Base-by-base conservation (phyloP, 2,329 filamentous ascomycete species). In the Amylocarpus encephaloides region DNA sequence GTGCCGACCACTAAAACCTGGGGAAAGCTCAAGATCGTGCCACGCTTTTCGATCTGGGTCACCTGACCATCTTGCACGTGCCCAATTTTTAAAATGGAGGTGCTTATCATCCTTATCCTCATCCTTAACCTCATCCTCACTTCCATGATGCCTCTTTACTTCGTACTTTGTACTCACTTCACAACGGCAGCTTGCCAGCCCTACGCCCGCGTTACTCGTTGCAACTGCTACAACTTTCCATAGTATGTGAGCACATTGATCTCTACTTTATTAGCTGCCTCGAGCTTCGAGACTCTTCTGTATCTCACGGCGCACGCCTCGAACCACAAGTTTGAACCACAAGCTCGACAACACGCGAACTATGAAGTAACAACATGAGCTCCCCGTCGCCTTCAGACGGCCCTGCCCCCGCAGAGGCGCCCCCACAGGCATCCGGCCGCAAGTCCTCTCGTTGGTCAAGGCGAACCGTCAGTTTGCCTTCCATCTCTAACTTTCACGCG, bases 341-440 rank as follows among this genome's bases (percentile, higher is more conserved):
- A 26, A 26, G 22, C 22, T 26, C 22, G 22, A 26, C 22, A 26
- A 26, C 22, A 4, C 22, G 22, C 22, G 22, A 18, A 19, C 6
- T 40, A 40, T 40, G 38, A 16, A 18, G 19, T 16, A 19, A 40
- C 38, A 40, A 18, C 13, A 66, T 66, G 64, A 65, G 60, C 52
- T 59, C 61, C 19, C 62, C 62, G 46, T 60, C 56, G 51, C 48
- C 55, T 52, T 54, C 62, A 49, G 56, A 59, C 48, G 59, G 55
- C 48, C 59, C 61, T 43, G 36, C 59, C 35, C 48, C 57, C 22
- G 58, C 61, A 42, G 34, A 50, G 29, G 57, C 59, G 38, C 48
- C 57, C 22, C 59, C 61, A 42, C 33, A 50, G 29, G 57, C 62
- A 42, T 42, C 52, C 41, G 56, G 41, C 26, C 55, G 57, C 19